Base-by-base conservation (phyloP, 306 rosid species). In the Gastrolobium villosum region DNA sequence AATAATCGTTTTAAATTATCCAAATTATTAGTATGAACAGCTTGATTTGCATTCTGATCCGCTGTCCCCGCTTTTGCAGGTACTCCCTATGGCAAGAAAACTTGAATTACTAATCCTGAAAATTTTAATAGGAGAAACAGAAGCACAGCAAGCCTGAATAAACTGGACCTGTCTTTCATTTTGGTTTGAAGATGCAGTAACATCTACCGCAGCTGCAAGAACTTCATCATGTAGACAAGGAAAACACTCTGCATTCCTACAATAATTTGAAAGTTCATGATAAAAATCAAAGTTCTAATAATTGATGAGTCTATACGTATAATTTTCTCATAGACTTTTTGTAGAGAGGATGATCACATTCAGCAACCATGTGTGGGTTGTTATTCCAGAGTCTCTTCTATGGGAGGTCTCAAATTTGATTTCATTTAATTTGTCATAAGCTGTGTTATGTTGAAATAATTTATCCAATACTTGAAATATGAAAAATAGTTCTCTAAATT, bases 171-270 rank as follows among this genome's bases (percentile, higher is more conserved):
- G 89, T 85, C 39, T 85, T 62, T 86, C 87, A 55, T 80, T 80
- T 73, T 84, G 90, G 81, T 41, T 77, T 14, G 88, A 75, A 75
- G 87, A 87, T 57, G 53, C 55, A 26, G 84, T 66, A 74, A 86
- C 86, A 65, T 84, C 92, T 60, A 83, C 84, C 56, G 92, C 90
- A 60, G 90, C 92, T 72, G 86, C 91, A 69, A 90, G 88, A 77
- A 92, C 93, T 76, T 85, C 82, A 87, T 92, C 94, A 50, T 94
- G 87, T 65, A 92, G 98, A 78, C 89, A 79, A 70, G 97, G 89
- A 81, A 84, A 81, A 66, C 88, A 85, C 72, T 87, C 96, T 3
- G 87, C 86, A 86, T 73, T 84, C 91, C 98, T 94, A 82, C 81
- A 83, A 43, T 35, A 75, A 48, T 82, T 76, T 48, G 40, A 20